Base-by-base conservation (phyloP, 345 rosid species). In the Hirschfeldia incana region DNA sequence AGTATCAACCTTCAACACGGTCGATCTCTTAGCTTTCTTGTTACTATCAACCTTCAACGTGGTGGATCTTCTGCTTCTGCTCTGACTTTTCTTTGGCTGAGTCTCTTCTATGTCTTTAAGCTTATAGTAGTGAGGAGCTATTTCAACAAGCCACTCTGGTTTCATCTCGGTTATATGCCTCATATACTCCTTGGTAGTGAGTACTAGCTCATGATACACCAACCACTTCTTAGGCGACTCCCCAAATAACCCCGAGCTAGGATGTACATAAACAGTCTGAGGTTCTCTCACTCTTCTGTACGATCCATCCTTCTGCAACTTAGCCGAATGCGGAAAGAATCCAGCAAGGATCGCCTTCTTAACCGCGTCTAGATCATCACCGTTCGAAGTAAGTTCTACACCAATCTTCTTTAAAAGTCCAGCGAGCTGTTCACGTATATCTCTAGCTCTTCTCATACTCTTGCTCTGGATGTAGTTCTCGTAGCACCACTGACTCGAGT, bases 381-480 rank as follows among this genome's bases (percentile, higher is more conserved):
- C 15, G 81, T 85, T 85, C 46, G 96, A 86, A 28, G 84, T 74
- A 13, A 89, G 28, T 75, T 93, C 97, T 69, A 93, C 81, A 82
- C 91, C 99, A 85, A 91, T 93, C 85, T 97, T 89, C 84, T 91
- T 97, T 72, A 95, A 69, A 74, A 95, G 97, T 55, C 93, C 94
- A 75, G 82, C 89, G 83, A 91, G 79, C 82, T 95, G 99, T 76
- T 90, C 97, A 62, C 94, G 82, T 51, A 93, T 85, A 70, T 95
- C 99, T 83, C 97, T 88, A 33, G 99, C 99, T 68, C 97, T 88
- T 69, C 87, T 95, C 93, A 95, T 91, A 69, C 94, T 93, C 89
- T 93, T 85, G 46, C 90, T 97, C 94, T 95, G 99, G 75, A 93
- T 95, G 83, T 85, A 95, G 84, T 89, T 93, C 81, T 95, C 99